Evolutionary conservation across 257 asterid genomes (phyloP).

Genomic region (Solanum etuberosum): DNA sequence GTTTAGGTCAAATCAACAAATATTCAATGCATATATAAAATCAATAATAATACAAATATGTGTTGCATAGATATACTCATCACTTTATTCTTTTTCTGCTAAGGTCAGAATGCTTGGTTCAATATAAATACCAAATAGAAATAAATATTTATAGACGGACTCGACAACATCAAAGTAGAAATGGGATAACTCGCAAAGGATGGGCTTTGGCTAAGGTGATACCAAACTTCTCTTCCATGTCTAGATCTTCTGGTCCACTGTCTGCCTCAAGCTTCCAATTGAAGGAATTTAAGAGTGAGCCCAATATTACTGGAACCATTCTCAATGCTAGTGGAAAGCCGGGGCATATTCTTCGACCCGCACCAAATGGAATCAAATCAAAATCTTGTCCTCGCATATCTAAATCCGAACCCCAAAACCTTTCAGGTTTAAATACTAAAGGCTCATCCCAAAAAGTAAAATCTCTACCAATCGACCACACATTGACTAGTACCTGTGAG

Average conservation of each 20-base stretch:
- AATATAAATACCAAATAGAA: not conserved
- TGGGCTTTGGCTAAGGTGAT: not conserved
- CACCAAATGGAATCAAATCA: not conserved
- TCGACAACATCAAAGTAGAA: not conserved
- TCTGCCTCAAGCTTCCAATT: not conserved
- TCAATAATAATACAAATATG: not conserved
- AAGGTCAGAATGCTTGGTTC: not conserved
- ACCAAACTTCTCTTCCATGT: conserved; percentile 1
- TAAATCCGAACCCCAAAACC: not conserved
- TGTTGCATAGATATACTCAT: not conserved
- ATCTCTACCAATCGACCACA: conserved; percentile 20
- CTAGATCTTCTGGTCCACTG: not conserved
- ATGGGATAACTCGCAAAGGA: not conserved
- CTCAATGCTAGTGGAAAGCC: not conserved
- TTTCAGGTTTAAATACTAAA: conserved; percentile 10
- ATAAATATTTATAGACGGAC: not conserved
- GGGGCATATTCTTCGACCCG: not conserved
- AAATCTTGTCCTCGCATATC: not conserved
- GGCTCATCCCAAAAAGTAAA: conserved; percentile 12
- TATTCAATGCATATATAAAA: not conserved
- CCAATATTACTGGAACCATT: not conserved
- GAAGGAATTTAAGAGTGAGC: not conserved
- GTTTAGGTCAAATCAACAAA: not conserved
- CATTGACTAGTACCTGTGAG: conserved; percentile 2
- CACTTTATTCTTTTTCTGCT: not conserved